phyloP scores from a whole-genome alignment of 176 grass and related monocot genomes.

The Carex littledalei region DNA sequence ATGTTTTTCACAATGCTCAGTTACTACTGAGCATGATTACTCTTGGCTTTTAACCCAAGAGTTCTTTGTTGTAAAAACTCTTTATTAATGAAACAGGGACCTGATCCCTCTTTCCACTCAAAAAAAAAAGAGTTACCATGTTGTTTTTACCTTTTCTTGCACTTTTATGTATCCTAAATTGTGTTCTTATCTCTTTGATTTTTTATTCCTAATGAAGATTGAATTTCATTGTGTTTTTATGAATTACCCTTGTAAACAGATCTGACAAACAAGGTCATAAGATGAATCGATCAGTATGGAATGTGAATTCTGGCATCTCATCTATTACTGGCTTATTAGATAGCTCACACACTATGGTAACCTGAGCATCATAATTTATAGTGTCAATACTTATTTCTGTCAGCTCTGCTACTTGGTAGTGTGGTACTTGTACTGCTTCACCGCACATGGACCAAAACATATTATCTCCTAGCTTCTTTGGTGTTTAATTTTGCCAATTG shows the following conservation, averaged over 20 bases:
- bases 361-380: background rate
- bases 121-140: background rate
- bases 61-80: no score
- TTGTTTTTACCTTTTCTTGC: background rate
- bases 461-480: background rate
- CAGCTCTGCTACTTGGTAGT: background rate
- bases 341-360: conserved; percentile 54
- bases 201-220: background rate
- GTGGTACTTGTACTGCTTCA: background rate
- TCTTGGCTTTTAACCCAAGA: no score
- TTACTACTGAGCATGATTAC: no score
- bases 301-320: conserved; percentile 47
- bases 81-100: no score
- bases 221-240: conserved; percentile 3
- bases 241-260: conserved; percentile 33
- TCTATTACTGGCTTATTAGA: conserved; percentile 64
- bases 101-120: no score
- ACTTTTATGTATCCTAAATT: background rate
- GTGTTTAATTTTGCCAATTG: background rate
- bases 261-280: conserved; percentile 67
- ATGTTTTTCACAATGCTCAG: no score
- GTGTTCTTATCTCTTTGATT: background rate
- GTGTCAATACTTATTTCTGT: background rate
- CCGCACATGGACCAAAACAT: background rate
- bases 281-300: conserved; percentile 68